Conservation (phyloP, 192 early-diverging fungal genomes). For the Linnemannia hyalina region DNA sequence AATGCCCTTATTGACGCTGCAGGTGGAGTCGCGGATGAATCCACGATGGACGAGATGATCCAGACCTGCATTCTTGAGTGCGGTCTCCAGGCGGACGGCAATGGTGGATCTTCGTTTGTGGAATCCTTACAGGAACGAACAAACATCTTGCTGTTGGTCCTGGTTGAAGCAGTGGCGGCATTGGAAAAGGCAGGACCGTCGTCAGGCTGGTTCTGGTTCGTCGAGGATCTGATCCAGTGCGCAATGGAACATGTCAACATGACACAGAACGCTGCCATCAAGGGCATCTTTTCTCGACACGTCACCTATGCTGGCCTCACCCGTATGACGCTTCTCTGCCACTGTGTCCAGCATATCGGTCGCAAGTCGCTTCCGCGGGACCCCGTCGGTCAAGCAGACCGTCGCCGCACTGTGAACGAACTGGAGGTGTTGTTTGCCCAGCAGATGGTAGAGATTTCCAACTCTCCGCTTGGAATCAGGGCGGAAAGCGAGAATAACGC, state of each 20-base stretch:
- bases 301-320: slow-evolving; percentile 5
- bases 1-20: neutral
- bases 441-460: neutral
- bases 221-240: slow-evolving; percentile 38
- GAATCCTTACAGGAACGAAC: slow-evolving; percentile 36
- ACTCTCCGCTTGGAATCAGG: slow-evolving; percentile 24
- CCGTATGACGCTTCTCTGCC: slow-evolving; percentile 6
- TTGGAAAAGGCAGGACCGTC: neutral
- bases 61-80: slow-evolving; percentile 47
- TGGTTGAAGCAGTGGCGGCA: neutral
- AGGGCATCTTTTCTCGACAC: slow-evolving; percentile 6
- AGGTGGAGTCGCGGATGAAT: neutral
- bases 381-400: neutral
- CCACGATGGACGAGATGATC: slow-evolving; percentile 13
- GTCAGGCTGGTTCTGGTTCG: slow-evolving; percentile 54
- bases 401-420: neutral
- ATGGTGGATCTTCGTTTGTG: slow-evolving; percentile 25
- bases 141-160: slow-evolving; percentile 12
- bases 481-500: slow-evolving; percentile 10
- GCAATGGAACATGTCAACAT: neutral
- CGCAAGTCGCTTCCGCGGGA: neutral
- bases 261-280: slow-evolving; percentile 2
- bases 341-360: neutral
- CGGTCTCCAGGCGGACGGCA: slow-evolving; percentile 40
- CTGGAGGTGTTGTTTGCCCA: slow-evolving; percentile 9